phyloP scores from a whole-genome alignment of 208 protist species.

The Leptomonas seymouri region DNA sequence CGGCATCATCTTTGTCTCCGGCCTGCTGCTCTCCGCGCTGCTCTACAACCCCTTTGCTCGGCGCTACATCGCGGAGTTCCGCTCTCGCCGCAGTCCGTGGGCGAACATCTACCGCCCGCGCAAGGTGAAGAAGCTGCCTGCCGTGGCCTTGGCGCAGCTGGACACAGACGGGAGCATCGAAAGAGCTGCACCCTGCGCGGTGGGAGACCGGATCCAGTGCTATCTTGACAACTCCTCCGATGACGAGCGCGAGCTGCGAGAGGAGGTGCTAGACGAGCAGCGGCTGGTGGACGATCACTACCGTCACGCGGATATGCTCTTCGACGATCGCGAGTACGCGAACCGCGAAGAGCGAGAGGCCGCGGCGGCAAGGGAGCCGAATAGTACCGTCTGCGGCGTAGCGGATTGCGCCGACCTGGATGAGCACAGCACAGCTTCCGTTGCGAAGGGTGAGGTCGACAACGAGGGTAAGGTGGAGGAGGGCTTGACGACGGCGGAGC shows the following conservation, averaged over 20 bases:
- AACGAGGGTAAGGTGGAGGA: conserved; percentile 10
- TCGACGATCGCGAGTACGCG: conserved; percentile 35
- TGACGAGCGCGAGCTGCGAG: background rate
- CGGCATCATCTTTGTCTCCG: conserved; percentile 58
- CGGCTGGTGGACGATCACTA: background rate
- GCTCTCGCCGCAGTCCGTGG: conserved; percentile 48
- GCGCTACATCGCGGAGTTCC: conserved; percentile 77
- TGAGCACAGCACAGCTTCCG: background rate
- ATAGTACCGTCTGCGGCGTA: background rate
- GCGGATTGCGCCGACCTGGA: background rate
- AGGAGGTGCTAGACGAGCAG: conserved; percentile 4
- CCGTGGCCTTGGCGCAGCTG: background rate
- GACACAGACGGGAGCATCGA: background rate
- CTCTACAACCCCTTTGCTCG: conserved; percentile 66
- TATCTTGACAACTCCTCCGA: conserved; percentile 23
- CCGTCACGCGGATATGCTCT: conserved; percentile 30
- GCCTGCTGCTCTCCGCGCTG: conserved; percentile 48
- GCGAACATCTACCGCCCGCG: conserved; percentile 54
- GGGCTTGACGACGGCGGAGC: conserved; percentile 56
- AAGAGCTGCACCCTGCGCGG: background rate
- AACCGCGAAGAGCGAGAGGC: conserved; percentile 15
- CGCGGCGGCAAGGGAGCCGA: conserved; percentile 1
- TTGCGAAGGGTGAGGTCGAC: background rate
- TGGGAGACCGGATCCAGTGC: background rate
- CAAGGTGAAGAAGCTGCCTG: background rate